Evolutionary conservation across 768 basidiomycete species (phyloP).

Genomic region (Boletus rubroflammeus): DNA sequence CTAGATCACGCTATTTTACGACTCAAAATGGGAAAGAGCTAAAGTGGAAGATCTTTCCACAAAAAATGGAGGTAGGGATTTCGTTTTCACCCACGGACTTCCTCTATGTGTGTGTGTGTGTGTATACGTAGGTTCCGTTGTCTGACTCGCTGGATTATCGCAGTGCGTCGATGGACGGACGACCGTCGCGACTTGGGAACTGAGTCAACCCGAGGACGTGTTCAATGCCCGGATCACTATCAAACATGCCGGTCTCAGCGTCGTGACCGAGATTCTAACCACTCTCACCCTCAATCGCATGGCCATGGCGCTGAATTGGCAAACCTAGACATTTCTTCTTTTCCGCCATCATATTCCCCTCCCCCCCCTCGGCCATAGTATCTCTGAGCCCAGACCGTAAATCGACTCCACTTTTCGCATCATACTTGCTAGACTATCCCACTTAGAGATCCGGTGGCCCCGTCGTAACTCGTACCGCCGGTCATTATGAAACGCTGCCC

Average conservation of each 20-base stretch:
- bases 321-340: not conserved
- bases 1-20: conserved; percentile 72
- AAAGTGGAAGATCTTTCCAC: conserved; percentile 67
- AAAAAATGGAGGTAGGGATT: conserved; percentile 61
- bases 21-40: conserved; percentile 65
- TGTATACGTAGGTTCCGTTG: not conserved
- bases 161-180: conserved; percentile 66
- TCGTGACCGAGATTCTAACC: conserved; percentile 76
- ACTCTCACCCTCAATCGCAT: conserved; percentile 74
- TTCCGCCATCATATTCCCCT: not conserved
- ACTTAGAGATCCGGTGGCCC: conserved; percentile 2
- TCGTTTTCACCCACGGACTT: too few relatives aligned
- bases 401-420: not conserved
- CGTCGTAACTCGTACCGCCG: not conserved
- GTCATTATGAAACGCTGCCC: conserved; percentile 19
- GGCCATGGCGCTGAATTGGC: conserved; percentile 58
- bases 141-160: not conserved
- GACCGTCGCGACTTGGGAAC: conserved; percentile 65
- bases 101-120: not conserved
- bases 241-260: conserved; percentile 50
- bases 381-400: conserved; percentile 7
- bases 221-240: conserved; percentile 60
- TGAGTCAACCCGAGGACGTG: conserved; percentile 51
- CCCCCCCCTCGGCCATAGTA: not conserved
- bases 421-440: not conserved